Conservation (phyloP, 495 filamentous ascomycete genomes). For the Apiosordaria backusii region DNA sequence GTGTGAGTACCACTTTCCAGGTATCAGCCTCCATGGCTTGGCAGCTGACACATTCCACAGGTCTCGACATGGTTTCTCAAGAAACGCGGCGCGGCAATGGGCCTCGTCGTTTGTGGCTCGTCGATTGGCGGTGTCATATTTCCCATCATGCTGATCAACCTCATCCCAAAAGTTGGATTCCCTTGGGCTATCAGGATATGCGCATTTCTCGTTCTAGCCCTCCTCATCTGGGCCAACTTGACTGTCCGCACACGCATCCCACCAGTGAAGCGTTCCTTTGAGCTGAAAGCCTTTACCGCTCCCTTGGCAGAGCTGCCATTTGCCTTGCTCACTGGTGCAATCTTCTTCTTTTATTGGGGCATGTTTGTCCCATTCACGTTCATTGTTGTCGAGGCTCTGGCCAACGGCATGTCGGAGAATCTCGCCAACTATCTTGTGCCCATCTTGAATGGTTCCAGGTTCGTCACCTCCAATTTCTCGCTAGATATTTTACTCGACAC, state of each 20-base stretch:
- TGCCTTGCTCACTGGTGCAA: conserved; percentile 15
- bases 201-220: conserved; percentile 59
- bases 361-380: conserved; percentile 63
- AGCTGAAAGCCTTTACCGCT: background rate
- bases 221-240: conserved; percentile 50
- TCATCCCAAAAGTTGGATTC: conserved; percentile 58
- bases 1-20: background rate
- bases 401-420: conserved; percentile 49
- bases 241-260: conserved; percentile 21
- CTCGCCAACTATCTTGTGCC: conserved; percentile 58
- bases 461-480: conserved; percentile 54
- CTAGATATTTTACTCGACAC: background rate
- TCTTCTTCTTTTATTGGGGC: conserved; percentile 53
- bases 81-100: conserved; percentile 60
- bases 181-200: conserved; percentile 62
- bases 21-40: background rate
- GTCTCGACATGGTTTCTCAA: conserved; percentile 56
- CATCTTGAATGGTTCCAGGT: conserved; percentile 55
- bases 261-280: conserved; percentile 20
- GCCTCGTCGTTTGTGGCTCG: conserved; percentile 57
- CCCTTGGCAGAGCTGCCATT: conserved; percentile 42
- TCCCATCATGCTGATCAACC: conserved; percentile 58
- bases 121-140: conserved; percentile 60
- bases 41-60: background rate
- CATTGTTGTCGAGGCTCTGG: conserved; percentile 53